Conservation (phyloP, 306 rosid genomes). For the Quillaja saponaria region DNA sequence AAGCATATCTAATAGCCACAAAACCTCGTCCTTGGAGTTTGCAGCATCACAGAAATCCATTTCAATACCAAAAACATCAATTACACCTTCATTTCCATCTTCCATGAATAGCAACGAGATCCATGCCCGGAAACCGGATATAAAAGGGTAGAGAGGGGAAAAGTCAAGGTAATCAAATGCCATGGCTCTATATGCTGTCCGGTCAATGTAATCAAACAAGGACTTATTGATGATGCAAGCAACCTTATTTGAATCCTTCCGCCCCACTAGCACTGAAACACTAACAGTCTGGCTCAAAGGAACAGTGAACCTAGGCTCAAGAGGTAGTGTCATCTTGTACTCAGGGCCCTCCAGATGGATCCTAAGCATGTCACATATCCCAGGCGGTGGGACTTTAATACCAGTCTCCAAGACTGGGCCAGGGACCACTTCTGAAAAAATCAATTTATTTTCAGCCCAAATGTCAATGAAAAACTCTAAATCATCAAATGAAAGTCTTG, state of each 20-base stretch:
- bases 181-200: slow-evolving; percentile 70
- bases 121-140: slow-evolving; percentile 84
- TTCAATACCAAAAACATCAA: slow-evolving; percentile 87
- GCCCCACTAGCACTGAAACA: slow-evolving; percentile 74
- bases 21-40: slow-evolving; percentile 80
- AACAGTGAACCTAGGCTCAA: slow-evolving; percentile 71
- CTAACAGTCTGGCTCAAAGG: slow-evolving; percentile 62
- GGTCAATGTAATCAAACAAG: slow-evolving; percentile 74
- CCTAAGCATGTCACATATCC: slow-evolving; percentile 61
- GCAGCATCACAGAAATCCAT: slow-evolving; percentile 97
- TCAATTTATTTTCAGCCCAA: slow-evolving; percentile 60
- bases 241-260: slow-evolving; percentile 78
- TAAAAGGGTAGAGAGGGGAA: slow-evolving; percentile 70
- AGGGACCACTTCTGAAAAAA: slow-evolving; percentile 80
- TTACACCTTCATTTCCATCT: slow-evolving; percentile 54
- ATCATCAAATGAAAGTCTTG: slow-evolving; percentile 79
- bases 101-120: slow-evolving; percentile 89
- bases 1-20: slow-evolving; percentile 90
- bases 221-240: slow-evolving; percentile 73
- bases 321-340: slow-evolving; percentile 75
- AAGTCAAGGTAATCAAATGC: slow-evolving; percentile 88
- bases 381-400: slow-evolving; percentile 50
- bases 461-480: slow-evolving; percentile 88
- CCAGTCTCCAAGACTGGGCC: slow-evolving; percentile 64
- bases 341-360: slow-evolving; percentile 61